phyloP scores from a whole-genome alignment of 2,329 filamentous ascomycete species.

The Alternaria postmessia region DNA sequence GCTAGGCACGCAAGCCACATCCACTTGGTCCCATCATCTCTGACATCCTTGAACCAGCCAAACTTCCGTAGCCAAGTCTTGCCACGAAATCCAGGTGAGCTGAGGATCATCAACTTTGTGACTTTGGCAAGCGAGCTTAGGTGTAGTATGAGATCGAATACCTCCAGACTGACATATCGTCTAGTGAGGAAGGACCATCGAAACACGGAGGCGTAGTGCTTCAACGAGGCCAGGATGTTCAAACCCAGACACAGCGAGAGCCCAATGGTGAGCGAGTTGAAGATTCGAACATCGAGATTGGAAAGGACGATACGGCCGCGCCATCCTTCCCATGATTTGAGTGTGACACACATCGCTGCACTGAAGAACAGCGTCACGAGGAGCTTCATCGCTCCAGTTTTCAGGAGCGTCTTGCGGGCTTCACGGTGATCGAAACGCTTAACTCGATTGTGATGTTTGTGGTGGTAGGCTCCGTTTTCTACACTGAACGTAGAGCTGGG shows the following conservation, averaged over 20 bases:
- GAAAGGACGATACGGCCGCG: slow-evolving; percentile 30
- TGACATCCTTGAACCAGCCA: slow-evolving; percentile 40
- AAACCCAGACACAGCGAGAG: slow-evolving; percentile 46
- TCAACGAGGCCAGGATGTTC: slow-evolving; percentile 45
- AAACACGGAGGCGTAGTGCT: slow-evolving; percentile 44
- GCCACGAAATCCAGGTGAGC: slow-evolving; percentile 38
- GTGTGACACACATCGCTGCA: slow-evolving; percentile 35
- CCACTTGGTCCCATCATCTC: slow-evolving; percentile 42
- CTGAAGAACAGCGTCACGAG: slow-evolving; percentile 43
- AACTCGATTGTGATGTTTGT: slow-evolving; percentile 20
- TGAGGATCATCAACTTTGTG: slow-evolving; percentile 46
- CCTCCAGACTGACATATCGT: slow-evolving; percentile 44
- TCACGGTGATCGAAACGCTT: slow-evolving; percentile 46
- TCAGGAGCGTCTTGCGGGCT: slow-evolving; percentile 39
- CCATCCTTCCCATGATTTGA: slow-evolving; percentile 45
- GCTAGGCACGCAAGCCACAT: slow-evolving; percentile 45
- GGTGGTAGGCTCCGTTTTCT: slow-evolving; percentile 27
- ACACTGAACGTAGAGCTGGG: slow-evolving; percentile 24
- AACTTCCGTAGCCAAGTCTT: slow-evolving; percentile 34
- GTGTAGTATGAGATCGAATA: slow-evolving; percentile 47
- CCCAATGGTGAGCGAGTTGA: slow-evolving; percentile 46
- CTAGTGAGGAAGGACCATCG: slow-evolving; percentile 46
- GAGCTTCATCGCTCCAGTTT: slow-evolving; percentile 36
- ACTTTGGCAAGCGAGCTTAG: slow-evolving; percentile 43
- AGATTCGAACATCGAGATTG: slow-evolving; percentile 38